Base-by-base conservation (phyloP, 441 rosid genomes). In the Macaranga tanarius region DNA sequence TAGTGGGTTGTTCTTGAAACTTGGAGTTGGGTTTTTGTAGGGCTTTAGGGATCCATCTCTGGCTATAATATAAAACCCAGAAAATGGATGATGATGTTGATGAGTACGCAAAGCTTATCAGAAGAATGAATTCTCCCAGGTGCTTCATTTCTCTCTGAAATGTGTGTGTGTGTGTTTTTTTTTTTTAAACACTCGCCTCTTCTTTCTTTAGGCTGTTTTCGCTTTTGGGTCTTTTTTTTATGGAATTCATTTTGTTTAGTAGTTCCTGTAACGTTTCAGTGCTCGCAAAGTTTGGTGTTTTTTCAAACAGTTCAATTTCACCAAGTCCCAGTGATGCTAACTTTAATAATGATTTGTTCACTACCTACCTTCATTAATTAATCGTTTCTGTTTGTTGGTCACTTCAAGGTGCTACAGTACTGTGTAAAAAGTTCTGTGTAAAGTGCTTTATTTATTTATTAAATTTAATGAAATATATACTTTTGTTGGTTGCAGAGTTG, bases 91-190 rank as follows among this genome's bases (percentile, higher is more conserved):
- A 83, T 42, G 84, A 82, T 77, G 78, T 72, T 34, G 87, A 84
- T 61, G 90, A 82, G 66, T 86, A 79, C 71, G 85, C 84, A n/a
- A 86, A 84, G 77, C 87, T 84, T 67, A 75, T 79, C 58, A 74
- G 84, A 62, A 86, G 87, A 75, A 82, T 86, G 79, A 86, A 86
- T 77, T 84, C 86, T 54, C 86, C 89, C 54, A 84, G 86, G 87
- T 84, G 66, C 23, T 22, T 42, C 17, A 13, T 20, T 56, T 59
- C 67, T 44, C 59, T 40, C 62, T 63, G 25, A 17, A 34, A 2
- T 51, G 2, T 62, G 10, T 28, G 20, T 7, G 0, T 34, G 6
- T 34, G 4, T 34, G 6, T 34, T 34, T 34, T 0, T 4, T 54
- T 6, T 7, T 17, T 55, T 13, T 26, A 51, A 22, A 4, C 15